Conservation (phyloP, 345 rosid species). For the Jatropha curcas region DNA sequence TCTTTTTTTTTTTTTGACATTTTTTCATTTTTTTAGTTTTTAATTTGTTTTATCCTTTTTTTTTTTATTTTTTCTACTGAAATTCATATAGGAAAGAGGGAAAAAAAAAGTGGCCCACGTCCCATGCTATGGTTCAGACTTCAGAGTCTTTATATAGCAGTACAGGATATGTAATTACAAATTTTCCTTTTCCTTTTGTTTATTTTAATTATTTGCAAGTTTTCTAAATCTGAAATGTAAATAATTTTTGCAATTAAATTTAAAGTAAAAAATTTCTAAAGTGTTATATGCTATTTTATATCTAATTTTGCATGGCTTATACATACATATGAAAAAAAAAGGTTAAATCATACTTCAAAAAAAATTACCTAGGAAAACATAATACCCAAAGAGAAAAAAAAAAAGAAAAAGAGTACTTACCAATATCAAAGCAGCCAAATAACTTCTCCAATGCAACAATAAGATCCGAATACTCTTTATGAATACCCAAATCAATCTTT, state of each 20-base stretch:
- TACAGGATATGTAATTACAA: no score
- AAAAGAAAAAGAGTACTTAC: conserved; percentile 33
- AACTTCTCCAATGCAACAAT: conserved; percentile 27
- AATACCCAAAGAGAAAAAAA: no score
- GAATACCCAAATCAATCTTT: conserved; percentile 30
- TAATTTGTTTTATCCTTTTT: no score
- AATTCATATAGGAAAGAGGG: not conserved
- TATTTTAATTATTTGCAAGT: no score
- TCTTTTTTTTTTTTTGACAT: no score
- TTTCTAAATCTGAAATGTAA: no score
- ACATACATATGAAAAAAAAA: no score
- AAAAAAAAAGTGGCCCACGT: not conserved
- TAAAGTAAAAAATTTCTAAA: no score
- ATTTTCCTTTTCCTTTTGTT: no score
- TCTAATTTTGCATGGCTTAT: not conserved
- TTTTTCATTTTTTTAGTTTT: not conserved
- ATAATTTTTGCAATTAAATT: no score
- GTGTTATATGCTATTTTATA: not conserved
- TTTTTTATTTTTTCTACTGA: not conserved
- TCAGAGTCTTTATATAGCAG: not conserved
- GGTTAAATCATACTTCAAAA: no score
- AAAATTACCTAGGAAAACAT: no score
- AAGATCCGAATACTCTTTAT: conserved; percentile 25
- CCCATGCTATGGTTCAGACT: not conserved
- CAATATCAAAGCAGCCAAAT: conserved; percentile 48